phyloP scores from a whole-genome alignment of 306 rosid genomes.

The Ceratonia siliqua region DNA sequence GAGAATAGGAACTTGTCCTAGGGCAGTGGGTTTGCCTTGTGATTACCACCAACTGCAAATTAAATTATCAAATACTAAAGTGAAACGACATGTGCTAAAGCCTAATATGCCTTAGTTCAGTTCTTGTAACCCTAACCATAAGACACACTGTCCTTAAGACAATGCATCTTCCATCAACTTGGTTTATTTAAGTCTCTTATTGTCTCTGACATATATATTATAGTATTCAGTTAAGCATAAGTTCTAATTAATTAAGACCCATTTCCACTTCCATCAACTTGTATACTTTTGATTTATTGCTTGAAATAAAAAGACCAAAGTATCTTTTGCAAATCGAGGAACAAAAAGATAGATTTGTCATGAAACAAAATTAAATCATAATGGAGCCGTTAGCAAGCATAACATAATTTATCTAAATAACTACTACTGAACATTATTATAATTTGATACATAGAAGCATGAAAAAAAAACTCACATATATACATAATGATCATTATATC shows the following conservation, averaged over 20 bases:
- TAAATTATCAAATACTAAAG: not conserved
- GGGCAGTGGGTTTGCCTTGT: not conserved
- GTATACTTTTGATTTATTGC: too few species aligned
- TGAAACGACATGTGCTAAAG: slow-evolving; percentile 35
- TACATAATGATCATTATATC: too few species aligned
- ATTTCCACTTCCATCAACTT: slow-evolving; percentile 19
- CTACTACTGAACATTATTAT: not conserved
- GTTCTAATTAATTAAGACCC: not conserved
- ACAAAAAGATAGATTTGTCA: slow-evolving; percentile 23
- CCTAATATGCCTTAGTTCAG: not conserved
- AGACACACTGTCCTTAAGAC: slow-evolving; percentile 27
- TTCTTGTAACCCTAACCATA: slow-evolving; percentile 26
- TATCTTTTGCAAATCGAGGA: slow-evolving; percentile 27
- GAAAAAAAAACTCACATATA: slow-evolving; percentile 7
- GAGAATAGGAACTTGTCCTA: not conserved
- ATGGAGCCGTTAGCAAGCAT: slow-evolving; percentile 31
- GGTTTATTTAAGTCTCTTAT: slow-evolving; percentile 9
- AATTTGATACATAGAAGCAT: not conserved
- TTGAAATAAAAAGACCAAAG: too few species aligned
- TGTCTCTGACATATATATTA: slow-evolving; percentile 11
- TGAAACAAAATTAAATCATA: slow-evolving; percentile 17
- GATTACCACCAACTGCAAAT: slow-evolving; percentile 15
- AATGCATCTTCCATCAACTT: slow-evolving; percentile 24
- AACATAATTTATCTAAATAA: not conserved
- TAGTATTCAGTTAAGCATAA: slow-evolving; percentile 8